Evolutionary conservation across 2,329 filamentous ascomycete genomes (phyloP).

Genomic region (Setomelanomma holmii): DNA sequence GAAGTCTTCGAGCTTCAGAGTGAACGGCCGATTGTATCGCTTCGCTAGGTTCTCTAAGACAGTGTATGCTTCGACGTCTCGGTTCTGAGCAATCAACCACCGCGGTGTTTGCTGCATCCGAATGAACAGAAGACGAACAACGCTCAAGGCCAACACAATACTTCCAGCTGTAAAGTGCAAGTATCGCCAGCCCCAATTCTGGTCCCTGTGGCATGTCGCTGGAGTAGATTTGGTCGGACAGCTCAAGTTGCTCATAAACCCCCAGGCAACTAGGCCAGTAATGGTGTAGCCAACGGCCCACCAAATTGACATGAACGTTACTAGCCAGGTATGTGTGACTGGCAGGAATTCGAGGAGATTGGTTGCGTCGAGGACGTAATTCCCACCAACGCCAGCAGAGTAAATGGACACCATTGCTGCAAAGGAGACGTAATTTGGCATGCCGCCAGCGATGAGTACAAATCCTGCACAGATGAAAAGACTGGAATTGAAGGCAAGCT

Average conservation of each 20-base stretch:
- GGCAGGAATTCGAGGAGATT: conserved; percentile 35
- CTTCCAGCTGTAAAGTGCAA: conserved; percentile 28
- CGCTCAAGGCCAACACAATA: conserved; percentile 23
- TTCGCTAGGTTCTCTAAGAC: conserved; percentile 21
- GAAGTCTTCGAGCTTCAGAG: conserved; percentile 19
- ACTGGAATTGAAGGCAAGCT: conserved; percentile 24
- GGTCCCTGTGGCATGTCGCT: conserved; percentile 8
- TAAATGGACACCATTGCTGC: conserved; percentile 25
- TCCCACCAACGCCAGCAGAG: conserved; percentile 33
- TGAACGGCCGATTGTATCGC: conserved; percentile 23
- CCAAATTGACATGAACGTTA: conserved; percentile 33
- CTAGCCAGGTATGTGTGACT: conserved; percentile 20
- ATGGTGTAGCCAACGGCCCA: conserved; percentile 31
- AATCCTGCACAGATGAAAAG: conserved; percentile 29
- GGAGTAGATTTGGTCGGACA: conserved; percentile 10
- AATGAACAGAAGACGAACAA: conserved; percentile 23
- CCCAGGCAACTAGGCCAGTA: conserved; percentile 48
- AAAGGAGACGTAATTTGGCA: conserved; percentile 31
- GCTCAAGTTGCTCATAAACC: conserved; percentile 43
- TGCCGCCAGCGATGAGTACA: conserved; percentile 30
- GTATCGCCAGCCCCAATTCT: conserved; percentile 36
- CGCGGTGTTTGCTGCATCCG: conserved; percentile 30
- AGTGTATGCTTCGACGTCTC: conserved; percentile 23
- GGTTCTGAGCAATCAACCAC: conserved; percentile 30
- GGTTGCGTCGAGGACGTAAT: conserved; percentile 36